These are phyloP conservation scores for Proteromonas lacertae DNA, from an alignment of 352 stramenopile genomes.

Conservation along the genomic window DNA sequence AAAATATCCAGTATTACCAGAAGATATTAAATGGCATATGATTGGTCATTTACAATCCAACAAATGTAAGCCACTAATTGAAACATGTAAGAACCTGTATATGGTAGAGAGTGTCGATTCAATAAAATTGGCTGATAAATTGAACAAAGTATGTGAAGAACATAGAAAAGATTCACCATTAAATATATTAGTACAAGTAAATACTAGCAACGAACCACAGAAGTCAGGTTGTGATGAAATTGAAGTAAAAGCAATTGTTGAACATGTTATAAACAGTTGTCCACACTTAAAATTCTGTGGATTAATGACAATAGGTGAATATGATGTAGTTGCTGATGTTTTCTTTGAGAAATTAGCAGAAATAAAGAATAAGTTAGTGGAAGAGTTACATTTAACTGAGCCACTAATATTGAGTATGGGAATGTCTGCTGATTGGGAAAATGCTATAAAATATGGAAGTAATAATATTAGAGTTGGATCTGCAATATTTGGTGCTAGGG, in stretches of 20 bases:
- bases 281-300: conserved; percentile 56
- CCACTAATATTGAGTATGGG: no score
- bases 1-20: conserved; percentile 44
- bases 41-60: conserved; percentile 93
- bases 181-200: conserved; percentile 80
- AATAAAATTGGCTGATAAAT: conserved; percentile 70
- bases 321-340: no score
- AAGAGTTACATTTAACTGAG: conserved; percentile 47
- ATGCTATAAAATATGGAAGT: conserved; percentile 66
- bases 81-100: conserved; percentile 52
- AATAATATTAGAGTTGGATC: conserved; percentile 79
- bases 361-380: conserved; percentile 24
- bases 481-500: conserved; percentile 79
- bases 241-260: conserved; percentile 25
- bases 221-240: conserved; percentile 56
- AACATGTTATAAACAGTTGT: conserved; percentile 52
- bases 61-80: conserved; percentile 62
- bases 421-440: conserved; percentile 87
- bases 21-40: conserved; percentile 78
- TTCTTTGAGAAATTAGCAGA: conserved; percentile 43
- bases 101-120: conserved; percentile 79
- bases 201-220: conserved; percentile 82
- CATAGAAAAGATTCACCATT: conserved; percentile 28
- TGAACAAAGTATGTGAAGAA: conserved; percentile 37
- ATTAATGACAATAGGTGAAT: conserved; percentile 83